Evolutionary conservation across 129 eudicot genomes (phyloP).

Genomic region (Chrysanthemum makinoi): DNA sequence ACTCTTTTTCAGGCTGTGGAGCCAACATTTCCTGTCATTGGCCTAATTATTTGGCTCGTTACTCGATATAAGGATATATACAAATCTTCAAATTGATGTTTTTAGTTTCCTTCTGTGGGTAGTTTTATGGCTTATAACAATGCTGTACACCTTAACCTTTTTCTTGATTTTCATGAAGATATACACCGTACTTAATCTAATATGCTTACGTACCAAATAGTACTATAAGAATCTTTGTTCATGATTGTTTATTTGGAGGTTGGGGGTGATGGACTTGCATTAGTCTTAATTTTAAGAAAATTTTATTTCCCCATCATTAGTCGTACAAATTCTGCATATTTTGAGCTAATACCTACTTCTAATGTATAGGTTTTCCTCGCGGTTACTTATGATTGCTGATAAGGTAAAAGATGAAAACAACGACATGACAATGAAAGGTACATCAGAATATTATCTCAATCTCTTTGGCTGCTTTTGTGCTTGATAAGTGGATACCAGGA

Average conservation of each 20-base stretch:
- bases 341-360: neutral
- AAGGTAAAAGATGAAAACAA: neutral
- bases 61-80: constrained; percentile 20
- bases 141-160: too few relatives aligned
- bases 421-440: neutral
- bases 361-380: neutral
- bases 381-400: neutral
- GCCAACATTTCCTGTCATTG: constrained; percentile 29
- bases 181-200: neutral
- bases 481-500: too few relatives aligned
- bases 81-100: constrained; percentile 20
- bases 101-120: constrained; percentile 8
- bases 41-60: constrained; percentile 25
- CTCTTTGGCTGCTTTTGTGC: too few relatives aligned
- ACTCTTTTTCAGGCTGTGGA: constrained; percentile 28
- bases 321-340: neutral
- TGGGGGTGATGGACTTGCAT: too few relatives aligned
- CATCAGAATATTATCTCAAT: too few relatives aligned
- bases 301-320: neutral
- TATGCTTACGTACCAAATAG: too few relatives aligned
- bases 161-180: neutral
- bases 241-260: too few relatives aligned
- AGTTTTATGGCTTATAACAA: neutral
- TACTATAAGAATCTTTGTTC: too few relatives aligned
- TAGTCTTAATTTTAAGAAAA: too few relatives aligned